These are phyloP conservation scores for Microdochium bolleyi DNA, from an alignment of 2,329 filamentous ascomycete species.

Conservation along the genomic window DNA sequence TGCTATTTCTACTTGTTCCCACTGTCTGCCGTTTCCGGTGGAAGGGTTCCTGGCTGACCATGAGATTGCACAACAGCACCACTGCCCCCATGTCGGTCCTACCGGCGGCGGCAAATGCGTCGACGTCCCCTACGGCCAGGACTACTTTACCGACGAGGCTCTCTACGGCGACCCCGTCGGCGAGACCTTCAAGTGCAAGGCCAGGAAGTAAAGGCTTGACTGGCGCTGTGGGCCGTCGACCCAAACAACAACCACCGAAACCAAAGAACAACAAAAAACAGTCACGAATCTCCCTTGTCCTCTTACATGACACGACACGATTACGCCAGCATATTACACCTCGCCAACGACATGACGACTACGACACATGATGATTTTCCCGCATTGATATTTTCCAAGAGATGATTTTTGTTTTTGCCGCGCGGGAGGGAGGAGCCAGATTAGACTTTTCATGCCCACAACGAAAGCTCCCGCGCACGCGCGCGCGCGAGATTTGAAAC, in stretches of 20 bases:
- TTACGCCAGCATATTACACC: neutral
- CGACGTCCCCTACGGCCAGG: slow-evolving; percentile 10
- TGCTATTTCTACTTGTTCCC: slow-evolving; percentile 1
- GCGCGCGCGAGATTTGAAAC: too few species aligned
- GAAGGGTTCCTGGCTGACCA: neutral
- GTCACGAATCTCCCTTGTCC: neutral
- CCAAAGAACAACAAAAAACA: neutral
- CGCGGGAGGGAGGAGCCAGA: too few species aligned
- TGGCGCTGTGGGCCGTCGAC: neutral
- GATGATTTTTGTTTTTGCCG: too few species aligned
- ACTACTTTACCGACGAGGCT: slow-evolving; percentile 15
- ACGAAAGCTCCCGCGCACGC: too few species aligned
- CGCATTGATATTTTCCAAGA: too few species aligned
- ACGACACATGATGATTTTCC: too few species aligned
- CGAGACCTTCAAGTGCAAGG: slow-evolving; percentile 15
- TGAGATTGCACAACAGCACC: slow-evolving; percentile 8
- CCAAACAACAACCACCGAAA: neutral
- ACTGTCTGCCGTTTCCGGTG: neutral
- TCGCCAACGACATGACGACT: too few species aligned
- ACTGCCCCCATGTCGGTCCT: slow-evolving; percentile 19
- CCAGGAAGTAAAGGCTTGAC: neutral
- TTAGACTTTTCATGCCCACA: too few species aligned
- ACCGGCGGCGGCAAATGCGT: slow-evolving; percentile 20
- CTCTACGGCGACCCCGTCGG: slow-evolving; percentile 13
- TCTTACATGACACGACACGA: neutral